phyloP scores from a whole-genome alignment of 257 asterid species.

The Plantago elongata region DNA sequence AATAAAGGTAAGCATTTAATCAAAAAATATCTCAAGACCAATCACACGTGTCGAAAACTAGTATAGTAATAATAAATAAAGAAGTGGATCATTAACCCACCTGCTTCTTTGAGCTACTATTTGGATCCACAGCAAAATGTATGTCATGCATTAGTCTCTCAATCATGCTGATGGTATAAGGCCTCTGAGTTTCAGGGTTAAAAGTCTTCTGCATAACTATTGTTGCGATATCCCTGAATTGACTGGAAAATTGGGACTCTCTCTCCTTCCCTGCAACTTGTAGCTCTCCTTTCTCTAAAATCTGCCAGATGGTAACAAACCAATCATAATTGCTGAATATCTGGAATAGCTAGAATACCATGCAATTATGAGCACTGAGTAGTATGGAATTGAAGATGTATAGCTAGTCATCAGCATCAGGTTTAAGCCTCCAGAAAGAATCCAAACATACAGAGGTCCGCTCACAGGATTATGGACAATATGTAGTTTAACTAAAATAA shows the following conservation, averaged over 20 bases:
- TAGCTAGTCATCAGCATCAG: too few relatives aligned
- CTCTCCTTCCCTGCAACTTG: constrained; percentile 99
- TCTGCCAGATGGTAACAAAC: constrained; percentile 37
- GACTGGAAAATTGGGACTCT: constrained; percentile 84
- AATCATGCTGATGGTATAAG: constrained; percentile 94
- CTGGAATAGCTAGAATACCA: neutral
- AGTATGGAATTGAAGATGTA: neutral
- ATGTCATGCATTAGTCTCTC: constrained; percentile 95
- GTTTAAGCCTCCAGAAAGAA: too few relatives aligned
- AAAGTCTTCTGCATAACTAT: constrained; percentile 90
- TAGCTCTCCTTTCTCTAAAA: constrained; percentile 94
- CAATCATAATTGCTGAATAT: neutral
- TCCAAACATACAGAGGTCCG: too few relatives aligned
- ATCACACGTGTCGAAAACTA: neutral
- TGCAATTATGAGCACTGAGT: neutral
- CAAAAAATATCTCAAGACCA: too few relatives aligned
- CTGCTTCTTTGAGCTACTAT: constrained; percentile 95
- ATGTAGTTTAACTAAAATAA: too few relatives aligned
- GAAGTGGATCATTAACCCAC: constrained; percentile 22
- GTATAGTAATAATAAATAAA: neutral
- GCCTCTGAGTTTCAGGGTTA: constrained; percentile 86
- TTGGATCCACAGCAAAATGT: constrained; percentile 87
- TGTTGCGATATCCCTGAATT: constrained; percentile 89
- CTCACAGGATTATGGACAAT: too few relatives aligned
- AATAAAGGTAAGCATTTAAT: too few relatives aligned